phyloP scores from a whole-genome alignment of 495 filamentous ascomycete genomes.

The Cercophora newfieldiana region DNA sequence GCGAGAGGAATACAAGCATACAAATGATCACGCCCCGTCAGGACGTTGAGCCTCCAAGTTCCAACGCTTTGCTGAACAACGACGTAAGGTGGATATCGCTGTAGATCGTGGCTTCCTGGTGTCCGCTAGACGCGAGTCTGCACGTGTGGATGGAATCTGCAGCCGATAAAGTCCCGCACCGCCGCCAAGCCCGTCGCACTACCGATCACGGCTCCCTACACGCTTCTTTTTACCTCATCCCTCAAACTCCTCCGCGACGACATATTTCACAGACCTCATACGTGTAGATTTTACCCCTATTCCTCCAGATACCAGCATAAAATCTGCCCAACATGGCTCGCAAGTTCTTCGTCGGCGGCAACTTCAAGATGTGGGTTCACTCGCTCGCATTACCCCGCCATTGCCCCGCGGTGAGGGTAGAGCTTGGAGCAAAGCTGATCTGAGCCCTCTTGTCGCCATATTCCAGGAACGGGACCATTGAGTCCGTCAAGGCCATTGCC shows the following conservation, averaged over 20 bases:
- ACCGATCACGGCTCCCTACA: slow-evolving; percentile 6
- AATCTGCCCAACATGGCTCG: slow-evolving; percentile 69
- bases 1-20: not conserved
- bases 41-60: not conserved
- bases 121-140: not conserved
- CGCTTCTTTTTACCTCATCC: slow-evolving; percentile 15
- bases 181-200: not conserved
- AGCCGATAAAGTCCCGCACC: slow-evolving; percentile 21
- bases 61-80: not conserved
- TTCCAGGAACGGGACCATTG: slow-evolving; percentile 84
- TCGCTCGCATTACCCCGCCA: slow-evolving; percentile 30
- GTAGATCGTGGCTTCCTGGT: not conserved
- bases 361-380: slow-evolving; percentile 90
- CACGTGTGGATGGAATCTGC: not conserved
- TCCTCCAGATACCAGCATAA: not conserved
- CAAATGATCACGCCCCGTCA: not conserved
- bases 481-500: slow-evolving; percentile 84
- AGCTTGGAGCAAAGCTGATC: slow-evolving; percentile 24
- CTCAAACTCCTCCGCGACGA: not conserved
- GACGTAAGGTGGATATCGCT: not conserved
- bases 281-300: not conserved
- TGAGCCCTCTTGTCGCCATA: slow-evolving; percentile 6
- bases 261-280: not conserved
- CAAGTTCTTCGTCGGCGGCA: slow-evolving; percentile 99
- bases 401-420: slow-evolving; percentile 28